These are phyloP conservation scores for Petunia axillaris DNA, from an alignment of 257 asterid genomes.

Conservation along the genomic window DNA sequence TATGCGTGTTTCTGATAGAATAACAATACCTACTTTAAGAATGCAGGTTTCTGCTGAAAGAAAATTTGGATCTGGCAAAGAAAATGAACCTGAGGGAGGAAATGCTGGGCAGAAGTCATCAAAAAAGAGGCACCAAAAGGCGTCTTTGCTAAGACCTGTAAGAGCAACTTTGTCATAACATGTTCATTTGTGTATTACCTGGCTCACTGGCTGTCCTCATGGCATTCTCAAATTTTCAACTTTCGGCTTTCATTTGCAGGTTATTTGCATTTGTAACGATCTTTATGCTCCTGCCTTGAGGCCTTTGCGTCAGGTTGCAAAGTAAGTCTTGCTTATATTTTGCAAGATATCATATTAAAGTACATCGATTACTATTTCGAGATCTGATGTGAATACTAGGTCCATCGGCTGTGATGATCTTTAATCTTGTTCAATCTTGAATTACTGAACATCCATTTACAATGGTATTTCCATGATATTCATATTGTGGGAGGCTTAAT, in stretches of 20 bases:
- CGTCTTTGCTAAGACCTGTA: conserved; percentile 84
- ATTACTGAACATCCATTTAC: too few relatives aligned
- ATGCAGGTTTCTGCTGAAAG: conserved; percentile 83
- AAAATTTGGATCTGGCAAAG: conserved; percentile 68
- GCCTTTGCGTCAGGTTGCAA: conserved; percentile 94
- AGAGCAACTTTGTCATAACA: conserved; percentile 38
- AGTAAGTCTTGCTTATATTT: conserved; percentile 53
- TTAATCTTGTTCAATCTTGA: too few relatives aligned
- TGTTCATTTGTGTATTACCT: conserved; percentile 19
- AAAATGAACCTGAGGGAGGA: conserved; percentile 58
- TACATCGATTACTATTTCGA: conserved; percentile 1
- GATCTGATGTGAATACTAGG: background rate
- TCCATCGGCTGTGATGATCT: background rate
- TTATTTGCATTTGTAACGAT: conserved; percentile 96
- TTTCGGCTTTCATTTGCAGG: conserved; percentile 51
- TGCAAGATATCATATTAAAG: conserved; percentile 16
- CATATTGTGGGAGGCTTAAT: too few relatives aligned
- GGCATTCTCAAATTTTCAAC: conserved; percentile 34
- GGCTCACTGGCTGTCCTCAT: background rate
- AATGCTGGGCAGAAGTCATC: conserved; percentile 60
- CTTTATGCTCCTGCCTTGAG: conserved; percentile 92
- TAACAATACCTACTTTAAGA: conserved; percentile 26
- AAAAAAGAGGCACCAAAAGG: conserved; percentile 57
- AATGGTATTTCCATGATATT: too few relatives aligned
- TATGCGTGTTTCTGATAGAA: conserved; percentile 6